These are phyloP conservation scores for Funneliformis mosseae DNA, from an alignment of 192 early-diverging fungal genomes.

Conservation along the genomic window DNA sequence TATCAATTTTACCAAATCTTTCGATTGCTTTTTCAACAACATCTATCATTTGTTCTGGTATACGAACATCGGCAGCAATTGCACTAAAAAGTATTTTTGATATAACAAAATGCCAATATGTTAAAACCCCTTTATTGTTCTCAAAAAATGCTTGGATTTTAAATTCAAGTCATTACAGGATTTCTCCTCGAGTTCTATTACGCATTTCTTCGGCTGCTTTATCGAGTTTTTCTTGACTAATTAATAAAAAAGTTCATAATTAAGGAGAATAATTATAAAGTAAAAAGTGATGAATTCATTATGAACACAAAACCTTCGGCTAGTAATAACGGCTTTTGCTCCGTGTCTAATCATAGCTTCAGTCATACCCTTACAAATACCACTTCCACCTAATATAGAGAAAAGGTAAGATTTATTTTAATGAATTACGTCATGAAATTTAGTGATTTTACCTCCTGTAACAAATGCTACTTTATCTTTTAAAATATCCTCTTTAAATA, in stretches of 20 bases:
- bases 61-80: slow-evolving; percentile 67
- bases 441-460: slow-evolving; percentile 42
- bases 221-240: slow-evolving; percentile 61
- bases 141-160: neutral
- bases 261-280: neutral
- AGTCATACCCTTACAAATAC: slow-evolving; percentile 71
- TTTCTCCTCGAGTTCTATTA: slow-evolving; percentile 49
- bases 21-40: slow-evolving; percentile 64
- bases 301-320: slow-evolving; percentile 51
- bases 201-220: slow-evolving; percentile 65
- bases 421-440: no score
- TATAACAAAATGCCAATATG: neutral
- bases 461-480: slow-evolving; percentile 66
- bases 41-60: slow-evolving; percentile 56
- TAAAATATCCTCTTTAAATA: slow-evolving; percentile 52
- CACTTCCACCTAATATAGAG: slow-evolving; percentile 49
- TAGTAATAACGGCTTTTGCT: slow-evolving; percentile 62
- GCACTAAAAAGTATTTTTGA: slow-evolving; percentile 32
- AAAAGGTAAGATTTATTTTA: no score
- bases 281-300: neutral
- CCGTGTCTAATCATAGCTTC: slow-evolving; percentile 66
- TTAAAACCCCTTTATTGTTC: no score
- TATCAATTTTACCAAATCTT: slow-evolving; percentile 68
- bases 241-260: neutral
- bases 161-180: slow-evolving; percentile 42